Conservation (phyloP, 768 basidiomycete genomes). For the Mycena latifolia region DNA sequence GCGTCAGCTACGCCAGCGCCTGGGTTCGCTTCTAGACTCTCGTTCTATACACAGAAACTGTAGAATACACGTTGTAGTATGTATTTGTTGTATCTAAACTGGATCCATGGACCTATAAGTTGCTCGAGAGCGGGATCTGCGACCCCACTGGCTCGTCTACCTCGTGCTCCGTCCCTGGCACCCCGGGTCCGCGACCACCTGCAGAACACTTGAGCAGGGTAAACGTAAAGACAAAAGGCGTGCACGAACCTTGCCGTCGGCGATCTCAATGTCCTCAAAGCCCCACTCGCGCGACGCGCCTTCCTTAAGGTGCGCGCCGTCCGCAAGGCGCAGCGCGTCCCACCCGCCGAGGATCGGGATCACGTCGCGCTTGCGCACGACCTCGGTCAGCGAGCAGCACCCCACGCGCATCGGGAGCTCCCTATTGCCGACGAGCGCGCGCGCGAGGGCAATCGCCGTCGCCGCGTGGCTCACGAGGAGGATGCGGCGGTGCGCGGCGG, state of each 20-base stretch:
- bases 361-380: slow-evolving; percentile 51
- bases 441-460: slow-evolving; percentile 74
- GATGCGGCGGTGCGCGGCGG: slow-evolving; percentile 59
- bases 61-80: neutral
- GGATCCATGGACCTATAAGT: slow-evolving; percentile 47
- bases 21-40: slow-evolving; percentile 71
- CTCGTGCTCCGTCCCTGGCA: slow-evolving; percentile 74
- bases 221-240: neutral
- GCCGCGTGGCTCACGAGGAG: slow-evolving; percentile 83
- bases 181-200: slow-evolving; percentile 82
- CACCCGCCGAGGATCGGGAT: slow-evolving; percentile 56
- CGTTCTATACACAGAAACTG: slow-evolving; percentile 14
- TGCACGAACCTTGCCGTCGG: slow-evolving; percentile 67
- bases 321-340: slow-evolving; percentile 61
- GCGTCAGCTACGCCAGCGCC: slow-evolving; percentile 97
- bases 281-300: slow-evolving; percentile 83
- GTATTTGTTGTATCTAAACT: neutral
- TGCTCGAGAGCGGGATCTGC: slow-evolving; percentile 55
- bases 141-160: slow-evolving; percentile 68
- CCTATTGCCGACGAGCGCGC: slow-evolving; percentile 67
- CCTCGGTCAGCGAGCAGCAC: slow-evolving; percentile 80
- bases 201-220: slow-evolving; percentile 8
- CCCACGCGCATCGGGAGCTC: slow-evolving; percentile 70
- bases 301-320: slow-evolving; percentile 69
- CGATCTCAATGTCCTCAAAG: slow-evolving; percentile 76